Conservation (phyloP, 2,329 filamentous ascomycete genomes). For the Hirsutella thompsonii region DNA sequence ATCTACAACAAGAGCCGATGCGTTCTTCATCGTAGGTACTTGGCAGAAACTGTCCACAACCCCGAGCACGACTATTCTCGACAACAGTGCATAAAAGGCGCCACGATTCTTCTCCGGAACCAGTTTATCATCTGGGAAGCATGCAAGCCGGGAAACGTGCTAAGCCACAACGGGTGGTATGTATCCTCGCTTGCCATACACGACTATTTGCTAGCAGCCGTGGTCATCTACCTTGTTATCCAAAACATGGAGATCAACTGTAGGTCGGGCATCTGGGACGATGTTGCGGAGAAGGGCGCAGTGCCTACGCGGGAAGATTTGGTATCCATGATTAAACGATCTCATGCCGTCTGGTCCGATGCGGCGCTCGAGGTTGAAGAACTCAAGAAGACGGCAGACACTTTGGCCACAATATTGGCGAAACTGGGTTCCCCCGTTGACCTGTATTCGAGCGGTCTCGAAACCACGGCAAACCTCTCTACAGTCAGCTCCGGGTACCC, state of each 20-base stretch:
- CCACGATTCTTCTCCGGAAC: conserved; percentile 26
- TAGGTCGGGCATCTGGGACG: conserved; percentile 16
- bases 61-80: conserved; percentile 39
- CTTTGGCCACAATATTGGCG: conserved; percentile 25
- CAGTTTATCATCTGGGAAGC: background rate
- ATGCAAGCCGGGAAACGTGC: conserved; percentile 12
- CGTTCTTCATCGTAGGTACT: conserved; percentile 40
- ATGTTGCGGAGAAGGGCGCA: conserved; percentile 15
- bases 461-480: background rate
- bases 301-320: conserved; percentile 25
- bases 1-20: conserved; percentile 43
- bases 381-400: conserved; percentile 30
- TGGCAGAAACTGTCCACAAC: conserved; percentile 27
- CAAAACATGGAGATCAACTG: conserved; percentile 25
- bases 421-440: conserved; percentile 21
- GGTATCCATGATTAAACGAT: conserved; percentile 25
- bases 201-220: conserved; percentile 46
- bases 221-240: conserved; percentile 41
- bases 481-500: background rate
- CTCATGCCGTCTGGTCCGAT: conserved; percentile 29
- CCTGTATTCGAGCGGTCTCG: background rate
- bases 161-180: conserved; percentile 42
- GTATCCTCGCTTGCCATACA: conserved; percentile 39
- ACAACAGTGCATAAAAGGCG: conserved; percentile 34
- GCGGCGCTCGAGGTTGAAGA: conserved; percentile 23